A percentile compares a stretch with the other conserved stretches of the same genome.
Evolutionary conservation across 768 basidiomycete species (phyloP).

Genomic region (Russula compacta): DNA sequence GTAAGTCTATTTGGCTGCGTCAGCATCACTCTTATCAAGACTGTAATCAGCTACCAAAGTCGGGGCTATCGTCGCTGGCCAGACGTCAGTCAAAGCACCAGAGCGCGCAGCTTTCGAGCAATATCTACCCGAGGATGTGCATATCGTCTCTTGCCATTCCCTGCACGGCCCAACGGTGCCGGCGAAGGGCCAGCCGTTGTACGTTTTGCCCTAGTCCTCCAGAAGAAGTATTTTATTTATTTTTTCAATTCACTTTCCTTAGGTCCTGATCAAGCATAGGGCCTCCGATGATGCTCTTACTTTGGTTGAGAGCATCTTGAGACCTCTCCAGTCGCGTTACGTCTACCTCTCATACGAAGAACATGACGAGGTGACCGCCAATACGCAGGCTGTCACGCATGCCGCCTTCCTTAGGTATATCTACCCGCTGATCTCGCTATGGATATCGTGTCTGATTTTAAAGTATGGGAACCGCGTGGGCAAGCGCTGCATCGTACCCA

Average conservation of each 20-base stretch:
- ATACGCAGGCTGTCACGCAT: conserved; percentile 97
- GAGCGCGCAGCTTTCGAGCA: conserved; percentile 86
- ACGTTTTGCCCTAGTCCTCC: conserved; percentile 21
- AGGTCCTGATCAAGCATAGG: conserved; percentile 88
- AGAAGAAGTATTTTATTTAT: not conserved
- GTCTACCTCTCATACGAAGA: conserved; percentile 95
- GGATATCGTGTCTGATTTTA: not conserved
- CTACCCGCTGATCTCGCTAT: not conserved
- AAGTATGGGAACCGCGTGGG: conserved; percentile 99
- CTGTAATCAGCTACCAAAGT: conserved; percentile 70
- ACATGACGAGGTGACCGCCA: conserved; percentile 93
- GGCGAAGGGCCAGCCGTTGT: conserved; percentile 83
- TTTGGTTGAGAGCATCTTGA: conserved; percentile 76
- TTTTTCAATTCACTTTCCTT: not conserved
- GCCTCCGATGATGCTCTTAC: conserved; percentile 61
- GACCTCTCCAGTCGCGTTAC: conserved; percentile 71
- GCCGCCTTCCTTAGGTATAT: conserved; percentile 89
- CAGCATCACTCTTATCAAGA: not conserved
- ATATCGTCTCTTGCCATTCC: conserved; percentile 90
- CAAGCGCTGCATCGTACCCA: conserved; percentile 64
- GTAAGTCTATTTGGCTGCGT: conserved; percentile 37
- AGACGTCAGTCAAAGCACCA: conserved; percentile 95
- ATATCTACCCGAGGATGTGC: conserved; percentile 74
- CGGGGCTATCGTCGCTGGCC: conserved; percentile 86
- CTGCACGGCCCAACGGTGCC: conserved; percentile 89